Conservation (phyloP, 306 rosid species). For the Senna siamea region DNA sequence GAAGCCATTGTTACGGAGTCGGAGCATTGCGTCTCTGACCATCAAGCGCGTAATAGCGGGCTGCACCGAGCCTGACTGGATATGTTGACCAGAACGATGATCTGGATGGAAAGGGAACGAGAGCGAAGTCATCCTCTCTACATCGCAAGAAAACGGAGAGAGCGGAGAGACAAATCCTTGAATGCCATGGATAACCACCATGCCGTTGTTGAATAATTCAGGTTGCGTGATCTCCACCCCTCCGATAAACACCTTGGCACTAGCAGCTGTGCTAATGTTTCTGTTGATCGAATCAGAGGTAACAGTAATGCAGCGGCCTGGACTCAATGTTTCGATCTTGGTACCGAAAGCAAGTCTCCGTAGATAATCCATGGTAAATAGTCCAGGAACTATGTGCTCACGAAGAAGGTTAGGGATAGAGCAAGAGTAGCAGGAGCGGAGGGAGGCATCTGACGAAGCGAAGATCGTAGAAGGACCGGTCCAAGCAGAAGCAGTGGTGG, state of each 20-base stretch:
- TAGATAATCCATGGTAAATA: constrained; percentile 63
- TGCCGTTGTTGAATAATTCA: constrained; percentile 54
- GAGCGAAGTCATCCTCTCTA: constrained; percentile 43
- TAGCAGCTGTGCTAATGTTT: constrained; percentile 7
- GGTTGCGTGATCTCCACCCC: constrained; percentile 72
- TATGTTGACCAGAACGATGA: neutral
- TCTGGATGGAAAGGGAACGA: constrained; percentile 44
- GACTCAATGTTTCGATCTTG: constrained; percentile 69
- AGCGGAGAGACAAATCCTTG: constrained; percentile 65
- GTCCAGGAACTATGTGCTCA: constrained; percentile 70
- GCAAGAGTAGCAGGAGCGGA: constrained; percentile 64
- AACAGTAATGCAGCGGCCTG: constrained; percentile 72
- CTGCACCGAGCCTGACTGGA: constrained; percentile 24
- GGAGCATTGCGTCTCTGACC: constrained; percentile 70
- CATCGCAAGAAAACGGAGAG: constrained; percentile 61
- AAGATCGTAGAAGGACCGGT: constrained; percentile 70
- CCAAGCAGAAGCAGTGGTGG: constrained; percentile 47
- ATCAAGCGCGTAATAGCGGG: constrained; percentile 65
- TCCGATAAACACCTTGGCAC: constrained; percentile 58
- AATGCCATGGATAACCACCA: constrained; percentile 66
- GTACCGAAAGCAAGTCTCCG: constrained; percentile 67
- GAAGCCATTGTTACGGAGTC: constrained; percentile 74
- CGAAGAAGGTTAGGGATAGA: constrained; percentile 64
- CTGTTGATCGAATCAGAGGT: constrained; percentile 49
- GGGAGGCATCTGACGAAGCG: constrained; percentile 67